phyloP scores from a whole-genome alignment of 2,329 filamentous ascomycete genomes.

The Pestalotiopsis sp. region DNA sequence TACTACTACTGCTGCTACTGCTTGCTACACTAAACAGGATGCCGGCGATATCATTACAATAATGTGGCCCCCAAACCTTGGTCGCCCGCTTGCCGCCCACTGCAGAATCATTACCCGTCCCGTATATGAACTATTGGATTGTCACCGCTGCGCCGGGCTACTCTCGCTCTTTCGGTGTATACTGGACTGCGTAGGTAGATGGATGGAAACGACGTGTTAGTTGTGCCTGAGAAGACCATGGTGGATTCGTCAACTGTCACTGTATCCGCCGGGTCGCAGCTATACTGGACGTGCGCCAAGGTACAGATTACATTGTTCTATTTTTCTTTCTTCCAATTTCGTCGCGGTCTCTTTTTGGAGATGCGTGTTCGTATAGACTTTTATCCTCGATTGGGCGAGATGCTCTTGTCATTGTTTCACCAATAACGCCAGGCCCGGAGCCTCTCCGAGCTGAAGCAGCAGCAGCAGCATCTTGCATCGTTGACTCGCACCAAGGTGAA shows the following conservation, averaged over 20 bases:
- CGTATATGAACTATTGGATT: slow-evolving; percentile 4
- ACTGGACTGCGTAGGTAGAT: neutral
- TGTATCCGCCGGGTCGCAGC: no score
- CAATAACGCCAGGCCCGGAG: neutral
- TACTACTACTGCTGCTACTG: no score
- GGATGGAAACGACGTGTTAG: neutral
- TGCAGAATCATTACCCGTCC: neutral
- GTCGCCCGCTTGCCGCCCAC: neutral
- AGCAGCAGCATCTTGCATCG: no score
- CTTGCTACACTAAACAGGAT: neutral
- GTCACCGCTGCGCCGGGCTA: neutral
- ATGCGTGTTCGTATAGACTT: neutral
- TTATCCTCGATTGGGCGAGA: neutral
- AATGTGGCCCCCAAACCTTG: slow-evolving; percentile 2
- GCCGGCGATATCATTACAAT: neutral
- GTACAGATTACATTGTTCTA: no score
- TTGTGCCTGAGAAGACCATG: neutral
- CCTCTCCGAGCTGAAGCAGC: neutral
- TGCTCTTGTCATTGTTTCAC: neutral
- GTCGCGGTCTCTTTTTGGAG: no score
- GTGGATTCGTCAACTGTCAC: neutral
- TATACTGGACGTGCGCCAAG: no score
- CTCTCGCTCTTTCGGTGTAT: neutral
- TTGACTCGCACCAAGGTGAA: slow-evolving; percentile 1
- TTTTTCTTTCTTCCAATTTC: no score